A percentile compares a stretch with the other conserved stretches of the same genome.
Evolutionary conservation across 768 basidiomycete species (phyloP).

Genomic region (Zangia roseola): DNA sequence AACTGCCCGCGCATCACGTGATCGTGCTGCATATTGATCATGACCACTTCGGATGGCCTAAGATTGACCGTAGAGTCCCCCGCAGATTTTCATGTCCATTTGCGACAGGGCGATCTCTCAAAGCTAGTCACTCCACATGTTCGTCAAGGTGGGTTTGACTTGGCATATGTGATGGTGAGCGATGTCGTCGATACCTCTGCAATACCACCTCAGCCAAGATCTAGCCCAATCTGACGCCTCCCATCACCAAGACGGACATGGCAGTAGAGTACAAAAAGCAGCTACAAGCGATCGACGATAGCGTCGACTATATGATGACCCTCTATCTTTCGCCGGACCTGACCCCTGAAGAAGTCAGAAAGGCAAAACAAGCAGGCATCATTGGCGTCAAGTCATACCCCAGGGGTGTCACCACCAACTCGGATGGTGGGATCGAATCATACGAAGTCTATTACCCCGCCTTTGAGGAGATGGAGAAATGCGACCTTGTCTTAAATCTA

Average conservation of each 20-base stretch:
- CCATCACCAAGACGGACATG: slow-evolving; percentile 76
- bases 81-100: slow-evolving; percentile 95
- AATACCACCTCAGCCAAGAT: slow-evolving; percentile 10
- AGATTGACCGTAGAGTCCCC: slow-evolving; percentile 45
- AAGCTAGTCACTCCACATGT: slow-evolving; percentile 89
- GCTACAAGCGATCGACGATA: slow-evolving; percentile 72
- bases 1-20: slow-evolving; percentile 30
- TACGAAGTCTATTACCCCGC: slow-evolving; percentile 92
- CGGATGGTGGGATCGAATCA: slow-evolving; percentile 93
- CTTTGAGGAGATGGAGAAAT: slow-evolving; percentile 92
- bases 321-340: slow-evolving; percentile 91
- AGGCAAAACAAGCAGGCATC: slow-evolving; percentile 83
- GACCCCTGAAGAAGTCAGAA: slow-evolving; percentile 86
- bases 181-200: slow-evolving; percentile 7
- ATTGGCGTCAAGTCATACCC: slow-evolving; percentile 95
- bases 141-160: slow-evolving; percentile 79
- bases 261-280: slow-evolving; percentile 79
- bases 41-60: slow-evolving; percentile 26
- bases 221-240: slow-evolving; percentile 91
- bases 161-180: slow-evolving; percentile 95
- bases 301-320: slow-evolving; percentile 90
- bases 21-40: slow-evolving; percentile 22
- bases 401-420: slow-evolving; percentile 95
- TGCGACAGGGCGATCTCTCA: slow-evolving; percentile 83
- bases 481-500: slow-evolving; percentile 91